These are phyloP conservation scores for Glycine soja DNA, from an alignment of 306 rosid species.

Conservation along the genomic window DNA sequence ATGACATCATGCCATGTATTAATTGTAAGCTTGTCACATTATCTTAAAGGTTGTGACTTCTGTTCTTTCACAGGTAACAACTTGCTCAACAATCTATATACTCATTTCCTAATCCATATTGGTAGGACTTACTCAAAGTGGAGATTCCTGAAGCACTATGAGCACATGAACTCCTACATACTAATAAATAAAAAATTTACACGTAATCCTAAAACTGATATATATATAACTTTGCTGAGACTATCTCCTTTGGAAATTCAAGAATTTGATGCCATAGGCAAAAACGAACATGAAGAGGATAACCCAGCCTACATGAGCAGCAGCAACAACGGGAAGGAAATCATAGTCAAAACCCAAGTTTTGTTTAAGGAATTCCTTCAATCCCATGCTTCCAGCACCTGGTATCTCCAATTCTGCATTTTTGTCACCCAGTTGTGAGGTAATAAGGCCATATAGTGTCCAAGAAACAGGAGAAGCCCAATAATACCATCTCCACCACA, in stretches of 20 bases:
- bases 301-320: slow-evolving; percentile 71
- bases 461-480: slow-evolving; percentile 57
- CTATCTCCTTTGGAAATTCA: slow-evolving; percentile 69
- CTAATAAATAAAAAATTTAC: neutral
- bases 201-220: neutral
- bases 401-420: slow-evolving; percentile 41
- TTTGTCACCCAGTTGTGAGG: slow-evolving; percentile 49
- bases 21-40: no score
- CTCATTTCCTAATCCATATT: neutral
- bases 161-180: neutral
- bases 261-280: slow-evolving; percentile 69
- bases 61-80: neutral
- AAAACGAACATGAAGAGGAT: slow-evolving; percentile 68
- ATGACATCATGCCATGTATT: no score
- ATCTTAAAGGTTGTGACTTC: neutral
- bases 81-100: neutral
- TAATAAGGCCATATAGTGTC: slow-evolving; percentile 53
- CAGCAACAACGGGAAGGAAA: slow-evolving; percentile 62
- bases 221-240: neutral
- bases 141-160: neutral
- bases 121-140: neutral
- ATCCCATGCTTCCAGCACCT: slow-evolving; percentile 27
- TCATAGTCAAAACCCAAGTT: slow-evolving; percentile 59
- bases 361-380: slow-evolving; percentile 44
- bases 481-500: slow-evolving; percentile 88